Evolutionary conservation across 1,284 basidiomycete species (phyloP), one percentile per base, ranked within the genome.

Genomic region (Paramarasmius palmivorus): DNA sequence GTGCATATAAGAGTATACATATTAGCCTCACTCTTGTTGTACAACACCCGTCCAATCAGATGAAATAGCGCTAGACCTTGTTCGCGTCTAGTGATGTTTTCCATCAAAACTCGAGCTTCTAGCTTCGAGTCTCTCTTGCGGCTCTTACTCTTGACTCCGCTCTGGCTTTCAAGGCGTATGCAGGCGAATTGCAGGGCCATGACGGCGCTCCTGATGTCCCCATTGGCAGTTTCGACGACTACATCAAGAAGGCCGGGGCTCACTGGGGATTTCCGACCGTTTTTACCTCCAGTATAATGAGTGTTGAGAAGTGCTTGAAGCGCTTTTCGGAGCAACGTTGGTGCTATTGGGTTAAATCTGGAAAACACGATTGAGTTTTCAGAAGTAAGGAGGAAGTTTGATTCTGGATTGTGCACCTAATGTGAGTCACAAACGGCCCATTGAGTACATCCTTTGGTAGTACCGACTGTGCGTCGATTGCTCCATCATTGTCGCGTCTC

Each of bases 311-410:
- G 74, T 0, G 75, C 68, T 58, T 88, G 83, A 0, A 99, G 75
- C 0, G 92, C 93, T 61, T 88, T 90, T 35, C 78, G 81, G 68
- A 98, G 79, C 54, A 95, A 80, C 0, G 95, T 98, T 0, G 86
- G 80, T 0, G 96, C 94, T 40, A 99, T 86, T 0, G 95, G 89
- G 57, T 97, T 93, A 73, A 98, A 98, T 34, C 93, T 94, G 61
- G 2, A 52, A 51, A 57, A 36, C 58, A 41, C 45, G 17, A 14
- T 26, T 26, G n/a, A 37, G 19, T 38, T 37, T 15, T 20, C 17
- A 41, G 19, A 10, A 9, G 17, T 51, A 45, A 35, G 15, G 25
- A 22, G 35, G 12, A 8, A 37, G 20, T 17, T 38, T 17, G 53
- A 38, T 41, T 32, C 4, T n/a, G 14, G 15, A 38, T 29, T 32